These are phyloP conservation scores for Curvularia sp. DNA, from an alignment of 2,329 filamentous ascomycete genomes.

Conservation along the genomic window DNA sequence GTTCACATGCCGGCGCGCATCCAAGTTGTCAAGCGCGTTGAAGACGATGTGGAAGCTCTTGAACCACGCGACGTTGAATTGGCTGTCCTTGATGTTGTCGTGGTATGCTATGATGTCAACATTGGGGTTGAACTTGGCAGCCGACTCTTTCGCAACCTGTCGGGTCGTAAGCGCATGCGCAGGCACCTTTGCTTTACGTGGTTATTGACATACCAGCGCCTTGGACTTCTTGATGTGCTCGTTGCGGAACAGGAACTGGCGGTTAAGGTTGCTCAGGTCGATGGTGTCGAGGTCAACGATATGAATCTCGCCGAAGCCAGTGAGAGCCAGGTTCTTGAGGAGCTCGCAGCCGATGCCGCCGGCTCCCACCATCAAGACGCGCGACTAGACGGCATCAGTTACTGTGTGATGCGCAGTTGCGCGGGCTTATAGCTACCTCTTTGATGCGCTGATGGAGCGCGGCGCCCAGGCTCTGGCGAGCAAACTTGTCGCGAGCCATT, in stretches of 20 bases:
- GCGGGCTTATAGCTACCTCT: conserved; percentile 58
- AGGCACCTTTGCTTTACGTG: neutral
- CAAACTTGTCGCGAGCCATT: conserved; percentile 58
- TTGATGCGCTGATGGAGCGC: conserved; percentile 70
- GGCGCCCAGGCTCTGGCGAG: conserved; percentile 67
- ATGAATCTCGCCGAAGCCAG: conserved; percentile 90
- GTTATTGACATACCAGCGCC: conserved; percentile 68
- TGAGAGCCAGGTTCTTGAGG: conserved; percentile 92
- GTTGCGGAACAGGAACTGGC: conserved; percentile 94
- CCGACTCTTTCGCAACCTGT: conserved; percentile 90
- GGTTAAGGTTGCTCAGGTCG: conserved; percentile 95
- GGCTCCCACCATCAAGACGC: conserved; percentile 91
- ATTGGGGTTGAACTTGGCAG: conserved; percentile 85
- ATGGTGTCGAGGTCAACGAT: conserved; percentile 98
- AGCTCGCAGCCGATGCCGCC: conserved; percentile 98
- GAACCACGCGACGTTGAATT: conserved; percentile 92
- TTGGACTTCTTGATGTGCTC: conserved; percentile 99
- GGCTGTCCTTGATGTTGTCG: conserved; percentile 89
- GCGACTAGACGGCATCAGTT: conserved; percentile 65
- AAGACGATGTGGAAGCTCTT: conserved; percentile 83
- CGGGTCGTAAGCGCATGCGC: conserved; percentile 27
- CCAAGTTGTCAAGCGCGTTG: conserved; percentile 95
- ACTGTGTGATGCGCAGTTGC: neutral
- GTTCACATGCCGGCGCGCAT: conserved; percentile 93
- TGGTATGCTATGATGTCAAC: conserved; percentile 88